Base-by-base conservation (phyloP, 345 rosid genomes). In the Citropsis articulata region DNA sequence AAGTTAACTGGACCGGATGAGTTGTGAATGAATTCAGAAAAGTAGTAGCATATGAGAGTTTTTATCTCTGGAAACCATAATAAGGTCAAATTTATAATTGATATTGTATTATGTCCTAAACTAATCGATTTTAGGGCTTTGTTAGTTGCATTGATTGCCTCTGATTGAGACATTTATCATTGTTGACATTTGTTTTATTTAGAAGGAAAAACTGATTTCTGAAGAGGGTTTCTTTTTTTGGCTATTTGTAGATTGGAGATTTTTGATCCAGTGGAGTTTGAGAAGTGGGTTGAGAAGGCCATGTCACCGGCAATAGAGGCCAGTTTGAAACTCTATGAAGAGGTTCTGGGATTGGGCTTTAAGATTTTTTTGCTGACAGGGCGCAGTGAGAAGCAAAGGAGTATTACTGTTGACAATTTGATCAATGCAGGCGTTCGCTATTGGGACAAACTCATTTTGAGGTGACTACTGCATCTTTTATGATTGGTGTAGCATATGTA, bases 371-470 rank as follows among this genome's bases (percentile, higher is more conserved):
- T 92, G 83, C 88, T 95, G 69, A 95, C 98, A 0, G 98, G 98
- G 75, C 88, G 98, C 30, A 84, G 85, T 57, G 99, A 96, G 84
- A 70, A 70, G 33, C 94, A 88, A 19, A 87, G 93, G 81, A 75
- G 78, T 72, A 81, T 85, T 66, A 96, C 99, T 3, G 84, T 87
- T 42, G 86, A 90, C 53, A 96, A 92, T 84, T 83, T 96, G 83
- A 84, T 81, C 55, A 85, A 80, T 76, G 97, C 91, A 0, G 98
- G 99, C 69, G 88, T 92, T 71, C 87, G 48, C 76, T 85, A 83
- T 12, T 96, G 98, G 99, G 94, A 96, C 79, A 91, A 84, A 83
- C 98, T 96, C 73, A 89, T 96, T 79, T 84, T 96, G 88, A 93
- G 98, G 99, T 93, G 66, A 74, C 71, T 28, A 3, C 61, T 66